A percentile compares a stretch with the other conserved stretches of the same genome.
These are phyloP conservation scores for Crucihimalaya himalaica DNA, from an alignment of 345 rosid species.

Conservation along the genomic window DNA sequence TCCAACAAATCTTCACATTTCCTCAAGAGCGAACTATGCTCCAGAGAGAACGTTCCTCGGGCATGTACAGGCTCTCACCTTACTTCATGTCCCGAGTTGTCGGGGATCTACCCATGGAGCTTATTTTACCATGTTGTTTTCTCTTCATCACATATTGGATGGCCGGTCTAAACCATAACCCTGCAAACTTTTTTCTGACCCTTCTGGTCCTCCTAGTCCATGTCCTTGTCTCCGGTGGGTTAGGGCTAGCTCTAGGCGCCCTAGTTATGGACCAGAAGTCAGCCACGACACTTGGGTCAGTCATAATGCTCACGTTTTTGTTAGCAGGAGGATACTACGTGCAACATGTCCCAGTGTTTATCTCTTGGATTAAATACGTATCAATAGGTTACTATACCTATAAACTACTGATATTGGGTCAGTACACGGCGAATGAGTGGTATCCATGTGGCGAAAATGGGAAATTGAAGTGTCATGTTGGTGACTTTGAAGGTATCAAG, in stretches of 20 bases:
- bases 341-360: constrained; percentile 70
- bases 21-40: constrained; percentile 86
- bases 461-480: constrained; percentile 52
- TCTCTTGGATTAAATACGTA: constrained; percentile 83
- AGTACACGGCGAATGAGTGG: constrained; percentile 63
- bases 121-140: constrained; percentile 60
- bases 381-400: constrained; percentile 88
- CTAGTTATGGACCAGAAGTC: constrained; percentile 84
- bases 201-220: constrained; percentile 55
- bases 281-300: constrained; percentile 86
- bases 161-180: constrained; percentile 59
- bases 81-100: constrained; percentile 67
- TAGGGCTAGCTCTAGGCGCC: constrained; percentile 90
- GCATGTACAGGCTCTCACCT: constrained; percentile 80
- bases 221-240: constrained; percentile 87
- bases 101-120: constrained; percentile 79
- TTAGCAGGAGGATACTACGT: constrained; percentile 90
- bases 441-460: constrained; percentile 56
- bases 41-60: constrained; percentile 78
- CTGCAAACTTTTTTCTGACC: constrained; percentile 47
- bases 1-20: constrained; percentile 77
- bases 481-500: constrained; percentile 71
- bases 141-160: constrained; percentile 65
- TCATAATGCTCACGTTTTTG: constrained; percentile 81
- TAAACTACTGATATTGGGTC: constrained; percentile 73